Base-by-base conservation (phyloP, 805 yeast genomes). In the Zygosaccharomyces gambellarensis region DNA sequence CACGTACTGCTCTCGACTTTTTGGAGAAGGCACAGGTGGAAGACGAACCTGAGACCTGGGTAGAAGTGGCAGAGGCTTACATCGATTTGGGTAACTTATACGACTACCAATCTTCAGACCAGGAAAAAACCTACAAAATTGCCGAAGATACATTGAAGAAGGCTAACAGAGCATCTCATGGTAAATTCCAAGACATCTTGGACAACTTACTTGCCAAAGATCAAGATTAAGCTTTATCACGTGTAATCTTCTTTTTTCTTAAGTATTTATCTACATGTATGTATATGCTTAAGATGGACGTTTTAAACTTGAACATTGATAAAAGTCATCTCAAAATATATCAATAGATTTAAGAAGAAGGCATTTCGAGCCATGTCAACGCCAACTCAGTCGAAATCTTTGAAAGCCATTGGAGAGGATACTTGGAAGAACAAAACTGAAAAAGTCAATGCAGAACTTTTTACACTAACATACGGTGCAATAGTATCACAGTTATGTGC, bases 381-480 rank as follows among this genome's bases (percentile, higher is more conserved):
- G 5, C 48, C 60, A 17, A 38, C 51, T n/a, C 59, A 57, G 21
- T 39, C 57, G 1, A 58, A 56, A 47, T 57, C 64, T 10, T 51
- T 65, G 9, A 66, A 61, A 52, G 68, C 73, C 14, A 72, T 80
- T 17, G 92, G 95, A 29, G 98, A 92, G 51, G 97, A 90, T 49
- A 81, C 90, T 43, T 92, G 97, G 97, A 89, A 87, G 69, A 84
- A 81, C 62, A 79, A 79, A 57, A 87, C 85, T 38, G 96, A 89
- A 59, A 92, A 92, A 68, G 83, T 92, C 51, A 94, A 90, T 65
- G 84, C 96, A 2, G 99, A 94, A 69, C 75, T 94, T 46, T 88
- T 94, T 69, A 88, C 96, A n/a, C 72, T 94, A 51, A 92, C 97
- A 1, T 94, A 94, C 61, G 99, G 99, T 8, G 83, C 96, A 2